Evolutionary conservation across 2,329 filamentous ascomycete genomes (phyloP), one percentile per base, ranked within the genome.

Genomic region (Paraphaeosphaeria sporulosa): DNA sequence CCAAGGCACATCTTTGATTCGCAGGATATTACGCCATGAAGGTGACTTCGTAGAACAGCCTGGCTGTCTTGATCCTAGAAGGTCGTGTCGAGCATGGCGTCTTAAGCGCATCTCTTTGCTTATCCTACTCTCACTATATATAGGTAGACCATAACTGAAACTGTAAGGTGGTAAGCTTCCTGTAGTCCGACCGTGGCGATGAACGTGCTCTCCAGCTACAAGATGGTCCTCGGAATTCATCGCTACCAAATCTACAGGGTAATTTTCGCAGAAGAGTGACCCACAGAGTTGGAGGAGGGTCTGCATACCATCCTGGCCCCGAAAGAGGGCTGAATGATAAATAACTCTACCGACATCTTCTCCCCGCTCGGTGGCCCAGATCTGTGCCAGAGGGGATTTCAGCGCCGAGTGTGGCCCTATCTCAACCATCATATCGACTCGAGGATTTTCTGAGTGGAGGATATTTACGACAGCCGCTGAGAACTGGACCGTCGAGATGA

Each of bases 401-500:
- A 61, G 46, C 1, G 43, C 44, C 12, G 59, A 15, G 36, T 61
- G 59, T 0, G 59, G 59, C 8, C 59, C 59, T 25, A 61, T 51
- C 21, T 61, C 59, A 1, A 61, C 1, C 4, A 58, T 3, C n/a
- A 64, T 23, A 40, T 62, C 59, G 1, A 60, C 27, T 30, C 8
- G 13, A 7, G 2, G 27, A 1, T 8, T 48, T 27, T 36, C 17
- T 23, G 19, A 5, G 25, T 1, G 1, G 48, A 21, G 27, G 8
- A 30, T 8, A 0, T 32, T 44, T 9, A 9, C n/a, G 2, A 58
- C n/a, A 13, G 68, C 68, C 1, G 52, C 13, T 8, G 38, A 9
- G 54, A 72, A 73, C 1, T 40, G 61, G 0, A 72, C 71, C 3
- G 69, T 64, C n/a, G 50, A 61, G 12, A 59, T 60, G 1, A 74